Conservation (phyloP, 225 moss, liverwort and hornwort genomes). For the Lunularia cruciata region DNA sequence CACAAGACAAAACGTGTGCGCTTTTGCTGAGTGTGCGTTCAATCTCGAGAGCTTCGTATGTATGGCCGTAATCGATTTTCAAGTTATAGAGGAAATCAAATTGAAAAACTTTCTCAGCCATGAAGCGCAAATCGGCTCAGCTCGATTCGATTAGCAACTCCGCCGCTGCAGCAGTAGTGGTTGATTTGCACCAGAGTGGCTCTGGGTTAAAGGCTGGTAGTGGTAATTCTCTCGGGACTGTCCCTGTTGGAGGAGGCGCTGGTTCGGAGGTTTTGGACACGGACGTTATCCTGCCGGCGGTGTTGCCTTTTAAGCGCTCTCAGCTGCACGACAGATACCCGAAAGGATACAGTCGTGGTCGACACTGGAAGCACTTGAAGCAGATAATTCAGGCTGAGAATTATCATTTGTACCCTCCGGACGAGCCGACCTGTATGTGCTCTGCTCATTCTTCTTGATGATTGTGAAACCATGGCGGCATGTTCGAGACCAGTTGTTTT, state of each 20-base stretch:
- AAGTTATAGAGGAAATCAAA: neutral
- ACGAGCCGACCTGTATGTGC: conserved; percentile 75
- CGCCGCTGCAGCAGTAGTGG: conserved; percentile 25
- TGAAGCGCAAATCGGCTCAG: conserved; percentile 48
- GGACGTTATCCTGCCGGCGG: conserved; percentile 66
- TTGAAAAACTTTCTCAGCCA: conserved; percentile 3
- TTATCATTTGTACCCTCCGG: conserved; percentile 70
- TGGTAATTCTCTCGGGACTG: neutral
- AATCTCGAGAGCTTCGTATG: neutral
- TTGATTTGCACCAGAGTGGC: conserved; percentile 6
- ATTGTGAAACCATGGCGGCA: neutral
- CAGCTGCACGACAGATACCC: conserved; percentile 82
- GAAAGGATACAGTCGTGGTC: conserved; percentile 86
- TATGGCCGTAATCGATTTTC: neutral
- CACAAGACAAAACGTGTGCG: no score
- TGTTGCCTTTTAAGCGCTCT: conserved; percentile 79
- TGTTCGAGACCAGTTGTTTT: neutral
- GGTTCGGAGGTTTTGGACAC: conserved; percentile 54
- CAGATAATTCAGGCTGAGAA: conserved; percentile 97
- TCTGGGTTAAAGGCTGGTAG: conserved; percentile 5
- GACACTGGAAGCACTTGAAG: conserved; percentile 98
- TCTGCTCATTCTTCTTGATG: no score
- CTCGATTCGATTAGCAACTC: conserved; percentile 45
- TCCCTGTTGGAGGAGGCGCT: neutral
- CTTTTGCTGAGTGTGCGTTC: no score